phyloP scores from a whole-genome alignment of 1,284 basidiomycete genomes.

The Tetrapyrgos nigripes region DNA sequence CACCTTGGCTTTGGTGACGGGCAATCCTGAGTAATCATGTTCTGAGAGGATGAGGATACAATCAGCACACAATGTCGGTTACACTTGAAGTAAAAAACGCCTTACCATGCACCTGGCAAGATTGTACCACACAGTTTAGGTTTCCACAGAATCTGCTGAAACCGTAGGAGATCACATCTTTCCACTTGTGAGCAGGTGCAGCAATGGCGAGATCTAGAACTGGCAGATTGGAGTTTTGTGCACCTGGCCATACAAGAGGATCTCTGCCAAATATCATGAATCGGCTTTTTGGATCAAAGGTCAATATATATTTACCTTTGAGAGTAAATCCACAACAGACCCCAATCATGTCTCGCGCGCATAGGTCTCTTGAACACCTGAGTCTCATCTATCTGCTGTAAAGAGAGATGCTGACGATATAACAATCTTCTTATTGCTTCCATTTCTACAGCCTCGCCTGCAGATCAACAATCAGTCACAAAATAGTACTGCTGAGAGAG shows the following conservation, averaged over 20 bases:
- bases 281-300: not conserved
- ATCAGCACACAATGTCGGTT: too few relatives aligned
- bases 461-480: not conserved
- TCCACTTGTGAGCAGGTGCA: not conserved
- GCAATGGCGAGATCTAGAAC: not conserved
- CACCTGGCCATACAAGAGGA: constrained; percentile 21
- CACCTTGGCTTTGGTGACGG: too few relatives aligned
- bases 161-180: too few relatives aligned
- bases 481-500: not conserved
- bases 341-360: constrained; percentile 22
- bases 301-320: constrained; percentile 35
- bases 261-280: constrained; percentile 23
- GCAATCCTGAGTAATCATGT: too few relatives aligned
- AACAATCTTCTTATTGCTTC: constrained; percentile 39
- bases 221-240: constrained; percentile 2
- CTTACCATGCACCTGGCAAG: too few relatives aligned
- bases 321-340: constrained; percentile 38
- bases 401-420: constrained; percentile 24
- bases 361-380: constrained; percentile 23
- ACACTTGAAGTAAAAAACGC: too few relatives aligned
- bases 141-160: too few relatives aligned
- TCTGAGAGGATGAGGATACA: too few relatives aligned
- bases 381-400: constrained; percentile 33
- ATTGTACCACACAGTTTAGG: too few relatives aligned
- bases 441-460: constrained; percentile 44